Conservation (phyloP, 2,329 filamentous ascomycete species). For the Sclerotinia spermophila region DNA sequence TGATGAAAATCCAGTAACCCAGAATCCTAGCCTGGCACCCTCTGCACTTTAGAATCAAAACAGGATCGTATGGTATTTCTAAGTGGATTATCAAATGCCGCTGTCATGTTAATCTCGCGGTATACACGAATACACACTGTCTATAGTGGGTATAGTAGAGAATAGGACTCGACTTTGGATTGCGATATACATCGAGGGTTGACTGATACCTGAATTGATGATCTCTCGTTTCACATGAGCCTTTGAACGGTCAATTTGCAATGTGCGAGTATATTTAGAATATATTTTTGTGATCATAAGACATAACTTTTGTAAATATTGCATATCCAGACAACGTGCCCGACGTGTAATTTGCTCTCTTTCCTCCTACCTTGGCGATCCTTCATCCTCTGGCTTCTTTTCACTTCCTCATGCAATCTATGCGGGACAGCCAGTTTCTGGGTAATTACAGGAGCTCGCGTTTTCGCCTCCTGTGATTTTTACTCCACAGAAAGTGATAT, state of each 20-base stretch:
- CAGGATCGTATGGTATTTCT: not conserved
- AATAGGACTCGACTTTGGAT: not conserved
- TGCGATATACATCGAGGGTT: not conserved
- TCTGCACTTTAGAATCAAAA: not conserved
- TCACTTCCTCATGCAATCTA: not conserved
- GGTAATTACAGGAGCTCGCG: conserved; percentile 35
- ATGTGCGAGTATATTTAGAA: not conserved
- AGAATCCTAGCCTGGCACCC: not conserved
- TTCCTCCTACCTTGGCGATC: not conserved
- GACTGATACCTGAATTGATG: not conserved
- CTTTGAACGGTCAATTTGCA: not conserved
- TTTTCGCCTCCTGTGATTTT: conserved; percentile 31
- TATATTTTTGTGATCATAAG: not conserved
- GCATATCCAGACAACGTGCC: not conserved
- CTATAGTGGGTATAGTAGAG: not conserved
- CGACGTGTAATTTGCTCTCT: not conserved
- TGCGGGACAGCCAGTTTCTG: conserved; percentile 31
- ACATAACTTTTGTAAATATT: not conserved
- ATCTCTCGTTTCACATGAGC: not conserved
- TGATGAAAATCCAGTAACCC: not conserved
- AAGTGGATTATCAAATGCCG: not conserved
- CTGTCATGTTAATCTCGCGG: not conserved
- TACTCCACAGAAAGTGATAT: conserved; percentile 39
- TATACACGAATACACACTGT: not conserved
- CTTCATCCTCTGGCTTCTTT: not conserved